These are phyloP conservation scores for Withania somnifera DNA, from an alignment of 305 asterid genomes.

Conservation along the genomic window DNA sequence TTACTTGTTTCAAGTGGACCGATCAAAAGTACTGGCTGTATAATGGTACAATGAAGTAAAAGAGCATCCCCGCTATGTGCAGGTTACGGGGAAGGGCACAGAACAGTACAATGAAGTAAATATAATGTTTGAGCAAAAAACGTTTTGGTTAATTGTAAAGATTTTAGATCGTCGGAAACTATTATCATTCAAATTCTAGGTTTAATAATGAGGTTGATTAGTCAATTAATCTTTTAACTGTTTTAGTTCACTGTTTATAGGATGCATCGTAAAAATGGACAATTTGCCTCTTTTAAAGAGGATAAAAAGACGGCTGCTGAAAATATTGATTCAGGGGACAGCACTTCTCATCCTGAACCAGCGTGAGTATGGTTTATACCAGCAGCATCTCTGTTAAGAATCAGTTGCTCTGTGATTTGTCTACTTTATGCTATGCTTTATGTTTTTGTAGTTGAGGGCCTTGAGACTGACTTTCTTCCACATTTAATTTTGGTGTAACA, in stretches of 20 bases:
- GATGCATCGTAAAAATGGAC: constrained; percentile 60
- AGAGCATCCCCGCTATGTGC: too few species aligned
- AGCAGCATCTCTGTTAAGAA: not conserved
- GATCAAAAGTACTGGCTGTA: not conserved
- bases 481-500: not conserved
- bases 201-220: not conserved
- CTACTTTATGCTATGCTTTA: not conserved
- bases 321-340: constrained; percentile 19
- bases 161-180: not conserved
- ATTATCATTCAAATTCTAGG: not conserved
- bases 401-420: not conserved
- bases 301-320: constrained; percentile 16
- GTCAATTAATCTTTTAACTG: not conserved
- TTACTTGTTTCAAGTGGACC: not conserved
- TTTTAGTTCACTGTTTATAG: constrained; percentile 17
- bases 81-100: too few species aligned
- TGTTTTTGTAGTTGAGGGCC: not conserved
- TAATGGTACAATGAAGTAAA: not conserved
- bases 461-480: not conserved
- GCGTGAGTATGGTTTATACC: constrained; percentile 19
- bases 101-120: not conserved
- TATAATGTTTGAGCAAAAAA: not conserved
- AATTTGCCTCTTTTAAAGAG: constrained; percentile 37
- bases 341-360: constrained; percentile 18
- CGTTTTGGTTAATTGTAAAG: not conserved